Base-by-base conservation (phyloP, 805 yeast species). In the Helenozyma rhizophorensis region DNA sequence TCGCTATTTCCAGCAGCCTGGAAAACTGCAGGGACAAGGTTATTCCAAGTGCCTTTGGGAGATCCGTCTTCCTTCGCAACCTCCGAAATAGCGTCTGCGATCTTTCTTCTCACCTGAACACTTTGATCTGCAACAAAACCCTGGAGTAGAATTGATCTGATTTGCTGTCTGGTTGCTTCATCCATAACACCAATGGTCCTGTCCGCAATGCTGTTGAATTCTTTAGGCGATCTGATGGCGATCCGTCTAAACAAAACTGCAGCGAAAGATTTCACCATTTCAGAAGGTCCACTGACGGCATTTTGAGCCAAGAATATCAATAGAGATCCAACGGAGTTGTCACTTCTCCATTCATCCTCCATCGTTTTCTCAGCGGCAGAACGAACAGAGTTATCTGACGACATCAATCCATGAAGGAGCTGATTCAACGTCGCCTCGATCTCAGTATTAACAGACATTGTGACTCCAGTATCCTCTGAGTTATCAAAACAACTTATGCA, bases 31-130 rank as follows among this genome's bases (percentile, higher is more conserved):
- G 84, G 87, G 23, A 88, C 61, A 30, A 83, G 72, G 25, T 85
- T 89, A 11, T 80, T 76, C 98, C 98, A 90, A 4, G 67, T 58
- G 4, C 70, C 71, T 7, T 25, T 14, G 13, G 64, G 68, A 3
- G 64, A 49, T 10, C 75, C 80, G 37, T 78, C 82, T 28, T 68
- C 72, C 49, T 80, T 79, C 2, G 96, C 94, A 28, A 90, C 76
- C 60, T 89, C 97, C 1, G 97, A 85, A 29, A 93, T 82, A 7
- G 95, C 95, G 65, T 93, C 98, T 2, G 96, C 80, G 30, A 93
- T 65, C 54, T 90, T 93, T 58, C 90, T 96, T 54, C 97, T 79
- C 21, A 87, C 87, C 42, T 75, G 76, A 40, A 76, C 77, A n/a
- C 83, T 65, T 54, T 81, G 86, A 39, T 71, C 80, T 9, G 77